Percentiles rank a stretch among this genome's conserved stretches.
Evolutionary conservation across 148 eudicot species (phyloP).

Genomic region (Cornus florida): DNA sequence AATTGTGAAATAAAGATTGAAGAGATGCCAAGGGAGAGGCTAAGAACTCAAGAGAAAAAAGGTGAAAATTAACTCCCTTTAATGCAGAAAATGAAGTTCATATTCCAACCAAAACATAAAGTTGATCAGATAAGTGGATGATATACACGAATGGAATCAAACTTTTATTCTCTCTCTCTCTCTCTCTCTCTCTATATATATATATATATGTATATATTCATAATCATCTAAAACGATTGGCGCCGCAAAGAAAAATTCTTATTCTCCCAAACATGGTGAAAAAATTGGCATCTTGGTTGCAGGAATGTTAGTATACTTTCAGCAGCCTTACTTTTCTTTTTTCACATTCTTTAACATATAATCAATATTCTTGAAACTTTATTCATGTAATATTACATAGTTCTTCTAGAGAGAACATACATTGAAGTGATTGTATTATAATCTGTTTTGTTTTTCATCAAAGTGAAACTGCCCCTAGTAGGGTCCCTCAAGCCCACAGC

Average conservation of each 20-base stretch:
- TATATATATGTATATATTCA: not conserved
- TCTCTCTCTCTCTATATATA: too few species aligned
- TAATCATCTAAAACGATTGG: not conserved
- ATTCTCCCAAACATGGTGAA: not conserved
- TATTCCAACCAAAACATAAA: not conserved
- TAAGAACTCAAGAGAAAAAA: not conserved
- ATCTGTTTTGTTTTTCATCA: too few species aligned
- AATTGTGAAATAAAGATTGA: not conserved
- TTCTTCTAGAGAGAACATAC: too few species aligned
- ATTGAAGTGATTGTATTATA: too few species aligned
- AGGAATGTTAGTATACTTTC: not conserved
- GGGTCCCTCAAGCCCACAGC: too few species aligned
- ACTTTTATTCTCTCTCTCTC: conserved; percentile 1
- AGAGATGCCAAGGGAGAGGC: not conserved
- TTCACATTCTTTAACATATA: not conserved
- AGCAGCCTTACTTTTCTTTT: not conserved
- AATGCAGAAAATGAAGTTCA: not conserved
- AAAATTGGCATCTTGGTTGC: not conserved
- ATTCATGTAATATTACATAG: too few species aligned
- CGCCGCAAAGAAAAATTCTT: conserved; percentile 2
- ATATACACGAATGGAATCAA: not conserved
- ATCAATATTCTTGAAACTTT: not conserved
- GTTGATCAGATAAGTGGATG: not conserved
- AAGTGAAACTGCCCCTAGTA: too few species aligned
- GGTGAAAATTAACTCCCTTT: too few species aligned